These are phyloP conservation scores for Penicillium sp. DNA, from an alignment of 2,329 filamentous ascomycete genomes.

Conservation along the genomic window DNA sequence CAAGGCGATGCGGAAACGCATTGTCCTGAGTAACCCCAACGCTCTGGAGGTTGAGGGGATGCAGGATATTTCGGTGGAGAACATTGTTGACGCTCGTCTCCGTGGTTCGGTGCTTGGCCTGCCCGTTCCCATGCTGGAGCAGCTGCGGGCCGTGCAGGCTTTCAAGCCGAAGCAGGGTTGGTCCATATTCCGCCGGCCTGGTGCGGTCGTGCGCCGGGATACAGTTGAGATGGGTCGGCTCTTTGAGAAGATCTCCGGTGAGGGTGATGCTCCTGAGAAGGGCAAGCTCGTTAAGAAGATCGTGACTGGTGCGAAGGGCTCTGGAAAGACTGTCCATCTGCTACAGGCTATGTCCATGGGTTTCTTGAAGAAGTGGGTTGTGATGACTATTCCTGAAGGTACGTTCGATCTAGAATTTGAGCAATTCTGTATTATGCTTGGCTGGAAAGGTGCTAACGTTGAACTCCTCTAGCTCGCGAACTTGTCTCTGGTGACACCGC, in stretches of 20 bases:
- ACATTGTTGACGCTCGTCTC: conserved; percentile 59
- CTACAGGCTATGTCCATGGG: conserved; percentile 83
- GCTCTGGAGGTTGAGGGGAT: conserved; percentile 77
- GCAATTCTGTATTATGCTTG: not conserved
- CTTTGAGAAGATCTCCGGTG: conserved; percentile 60
- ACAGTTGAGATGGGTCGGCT: conserved; percentile 71
- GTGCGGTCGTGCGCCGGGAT: conserved; percentile 76
- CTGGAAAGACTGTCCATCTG: conserved; percentile 85
- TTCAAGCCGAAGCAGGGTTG: conserved; percentile 92
- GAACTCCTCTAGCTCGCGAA: conserved; percentile 69
- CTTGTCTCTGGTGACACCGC: conserved; percentile 79
- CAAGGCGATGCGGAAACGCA: conserved; percentile 83
- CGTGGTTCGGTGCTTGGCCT: conserved; percentile 72
- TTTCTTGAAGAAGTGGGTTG: conserved; percentile 82
- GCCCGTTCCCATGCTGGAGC: conserved; percentile 72
- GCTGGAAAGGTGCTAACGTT: conserved; percentile 20
- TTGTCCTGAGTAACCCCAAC: conserved; percentile 93
- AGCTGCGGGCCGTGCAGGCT: conserved; percentile 79
- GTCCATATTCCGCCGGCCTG: conserved; percentile 81
- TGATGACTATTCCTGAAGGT: conserved; percentile 90
- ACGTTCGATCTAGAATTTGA: conserved; percentile 33
- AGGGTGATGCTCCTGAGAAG: conserved; percentile 35
- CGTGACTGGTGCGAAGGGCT: conserved; percentile 71
- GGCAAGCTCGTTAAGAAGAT: conserved; percentile 59
- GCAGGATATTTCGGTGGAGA: conserved; percentile 61